phyloP scores from a whole-genome alignment of 176 grass and related monocot species.

The Avena insularis region DNA sequence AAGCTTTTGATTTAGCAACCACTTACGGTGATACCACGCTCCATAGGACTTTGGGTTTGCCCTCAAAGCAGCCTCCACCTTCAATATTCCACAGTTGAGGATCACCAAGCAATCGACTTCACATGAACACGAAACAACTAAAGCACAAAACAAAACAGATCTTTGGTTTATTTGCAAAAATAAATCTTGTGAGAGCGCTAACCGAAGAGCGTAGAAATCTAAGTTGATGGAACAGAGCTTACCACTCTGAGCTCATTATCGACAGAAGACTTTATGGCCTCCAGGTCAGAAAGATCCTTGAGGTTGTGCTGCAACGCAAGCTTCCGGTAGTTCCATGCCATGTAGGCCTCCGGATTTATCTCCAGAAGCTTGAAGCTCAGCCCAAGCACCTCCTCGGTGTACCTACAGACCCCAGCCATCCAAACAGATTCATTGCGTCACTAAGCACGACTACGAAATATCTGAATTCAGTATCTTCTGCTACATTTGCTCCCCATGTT shows the following conservation, averaged over 20 bases:
- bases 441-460: background rate
- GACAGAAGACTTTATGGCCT: slow-evolving; percentile 59
- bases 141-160: background rate
- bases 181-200: too few relatives aligned
- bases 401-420: slow-evolving; percentile 40
- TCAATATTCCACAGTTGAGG: slow-evolving; percentile 36
- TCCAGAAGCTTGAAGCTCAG: slow-evolving; percentile 85
- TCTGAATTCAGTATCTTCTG: background rate
- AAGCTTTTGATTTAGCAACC: slow-evolving; percentile 72
- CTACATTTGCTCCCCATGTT: slow-evolving; percentile 2
- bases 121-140: background rate
- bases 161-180: background rate
- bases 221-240: slow-evolving; percentile 13
- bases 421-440: background rate
- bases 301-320: slow-evolving; percentile 77
- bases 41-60: slow-evolving; percentile 92
- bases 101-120: background rate
- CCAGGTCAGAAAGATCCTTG: slow-evolving; percentile 56
- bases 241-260: slow-evolving; percentile 78
- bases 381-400: slow-evolving; percentile 78
- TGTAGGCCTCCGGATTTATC: slow-evolving; percentile 92
- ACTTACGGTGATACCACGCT: slow-evolving; percentile 96
- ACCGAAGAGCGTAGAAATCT: too few relatives aligned
- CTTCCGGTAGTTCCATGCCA: slow-evolving; percentile 91
- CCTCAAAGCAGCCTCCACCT: slow-evolving; percentile 81